phyloP scores from a whole-genome alignment of 2,329 filamentous ascomycete genomes.

The Piedraia hortae region DNA sequence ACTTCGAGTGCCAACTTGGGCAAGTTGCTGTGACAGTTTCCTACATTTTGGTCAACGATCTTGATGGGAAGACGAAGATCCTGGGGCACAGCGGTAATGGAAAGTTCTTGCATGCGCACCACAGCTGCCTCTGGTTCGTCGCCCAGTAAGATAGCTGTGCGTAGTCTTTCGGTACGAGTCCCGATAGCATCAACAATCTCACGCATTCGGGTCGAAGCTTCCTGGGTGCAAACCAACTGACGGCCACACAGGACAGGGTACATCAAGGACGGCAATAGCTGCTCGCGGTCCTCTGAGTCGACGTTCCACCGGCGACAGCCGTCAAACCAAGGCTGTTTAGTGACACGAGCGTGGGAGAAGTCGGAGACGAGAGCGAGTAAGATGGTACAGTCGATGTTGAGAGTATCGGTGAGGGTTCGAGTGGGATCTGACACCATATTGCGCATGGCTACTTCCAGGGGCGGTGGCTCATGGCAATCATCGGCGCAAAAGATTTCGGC shows the following conservation, averaged over 20 bases:
- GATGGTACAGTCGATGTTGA: slow-evolving; percentile 41
- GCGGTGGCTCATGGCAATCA: slow-evolving; percentile 5
- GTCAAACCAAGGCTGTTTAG: slow-evolving; percentile 25
- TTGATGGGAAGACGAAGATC: slow-evolving; percentile 33
- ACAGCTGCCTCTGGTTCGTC: slow-evolving; percentile 12
- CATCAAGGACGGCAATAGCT: slow-evolving; percentile 30
- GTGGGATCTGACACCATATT: slow-evolving; percentile 16
- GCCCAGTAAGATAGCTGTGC: slow-evolving; percentile 31
- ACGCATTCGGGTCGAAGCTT: slow-evolving; percentile 37
- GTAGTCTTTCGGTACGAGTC: slow-evolving; percentile 29
- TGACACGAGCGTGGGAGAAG: slow-evolving; percentile 30
- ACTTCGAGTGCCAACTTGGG: slow-evolving; percentile 20
- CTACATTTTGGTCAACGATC: slow-evolving; percentile 22
- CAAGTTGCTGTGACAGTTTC: slow-evolving; percentile 15
- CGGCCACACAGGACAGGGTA: slow-evolving; percentile 32
- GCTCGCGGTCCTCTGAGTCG: slow-evolving; percentile 31
- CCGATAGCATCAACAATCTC: slow-evolving; percentile 37
- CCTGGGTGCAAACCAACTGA: slow-evolving; percentile 34
- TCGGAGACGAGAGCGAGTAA: slow-evolving; percentile 48
- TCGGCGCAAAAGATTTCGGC: slow-evolving; percentile 11
- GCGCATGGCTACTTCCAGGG: slow-evolving; percentile 7
- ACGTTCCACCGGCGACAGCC: slow-evolving; percentile 40
- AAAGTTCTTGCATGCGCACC: slow-evolving; percentile 16
- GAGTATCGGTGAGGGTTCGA: slow-evolving; percentile 13
- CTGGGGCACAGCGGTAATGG: slow-evolving; percentile 25